Base-by-base conservation (phyloP, 345 rosid species). In the Euphorbia pulcherrima region DNA sequence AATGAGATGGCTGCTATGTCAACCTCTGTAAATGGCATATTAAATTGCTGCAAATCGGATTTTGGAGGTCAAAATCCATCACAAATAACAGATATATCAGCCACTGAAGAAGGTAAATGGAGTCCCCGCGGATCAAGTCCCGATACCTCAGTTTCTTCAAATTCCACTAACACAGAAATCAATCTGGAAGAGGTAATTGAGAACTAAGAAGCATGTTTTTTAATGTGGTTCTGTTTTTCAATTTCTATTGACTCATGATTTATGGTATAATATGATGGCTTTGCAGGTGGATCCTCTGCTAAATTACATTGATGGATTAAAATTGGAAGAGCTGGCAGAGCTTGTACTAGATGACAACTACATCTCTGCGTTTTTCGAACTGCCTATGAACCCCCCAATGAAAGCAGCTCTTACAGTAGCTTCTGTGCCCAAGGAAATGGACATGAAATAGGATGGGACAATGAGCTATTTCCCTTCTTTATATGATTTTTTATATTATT, bases 11-110 rank as follows among this genome's bases (percentile, higher is more conserved):
- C 61, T 47, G 44, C 29, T 59, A 27, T 14, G 20, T 60, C 64
- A 71, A 46, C 51, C 20, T 11, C 18, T 29, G 74, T 18, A 7
- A 6, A 41, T 41, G 47, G 14, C n/a, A n/a, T n/a, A n/a, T n/a
- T n/a, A n/a, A n/a, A n/a, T n/a, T n/a, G n/a, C n/a, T n/a, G 11
- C 7, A 8, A 41, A 12, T 41, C 37, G 37, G 64, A 48, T 72
- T 35, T 64, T 57, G 69, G 23, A 44, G 24, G 13, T 20, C 62
- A 51, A 18, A 61, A 61, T 62, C 41, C 26, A 51, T 12, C 10
- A 6, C 30, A 40, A 5, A n/a, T 37, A 13, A 30, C 4, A 4
- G 41, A 23, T 62, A 55, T 61, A 55, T 37, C 72, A 28, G 41
- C 46, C 58, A 7, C 11, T 41, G 47, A 41, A 41, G 47, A 12